Percentiles rank a stretch among this genome's conserved stretches.
These are phyloP conservation scores for Tephrocybe rancida DNA, from an alignment of 768 basidiomycete species.

Conservation along the genomic window DNA sequence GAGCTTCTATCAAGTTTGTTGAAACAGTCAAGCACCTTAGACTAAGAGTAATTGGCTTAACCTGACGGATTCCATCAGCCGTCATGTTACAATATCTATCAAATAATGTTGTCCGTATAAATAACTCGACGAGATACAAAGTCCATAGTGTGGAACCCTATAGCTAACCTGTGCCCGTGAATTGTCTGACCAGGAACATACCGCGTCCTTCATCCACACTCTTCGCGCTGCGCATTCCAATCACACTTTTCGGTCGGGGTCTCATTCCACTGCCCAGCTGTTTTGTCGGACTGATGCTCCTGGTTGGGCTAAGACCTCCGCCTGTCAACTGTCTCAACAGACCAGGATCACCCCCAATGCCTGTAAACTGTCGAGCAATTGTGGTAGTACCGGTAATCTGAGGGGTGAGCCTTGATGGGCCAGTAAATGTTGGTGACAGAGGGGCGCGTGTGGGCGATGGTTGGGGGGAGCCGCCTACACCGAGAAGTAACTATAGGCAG, in stretches of 20 bases:
- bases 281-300: slow-evolving; percentile 80
- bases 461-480: slow-evolving; percentile 49
- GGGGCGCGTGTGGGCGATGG: slow-evolving; percentile 56
- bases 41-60: too few species aligned
- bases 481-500: slow-evolving; percentile 53
- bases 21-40: too few species aligned
- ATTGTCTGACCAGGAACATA: slow-evolving; percentile 76
- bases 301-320: slow-evolving; percentile 65
- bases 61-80: too few species aligned
- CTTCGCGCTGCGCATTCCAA: slow-evolving; percentile 64
- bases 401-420: slow-evolving; percentile 42
- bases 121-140: not conserved
- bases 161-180: slow-evolving; percentile 57
- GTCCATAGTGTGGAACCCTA: not conserved
- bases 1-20: too few species aligned
- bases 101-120: too few species aligned
- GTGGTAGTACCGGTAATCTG: slow-evolving; percentile 75
- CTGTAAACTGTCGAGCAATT: slow-evolving; percentile 74
- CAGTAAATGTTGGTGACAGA: slow-evolving; percentile 47
- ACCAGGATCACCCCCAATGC: slow-evolving; percentile 38
- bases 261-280: slow-evolving; percentile 49
- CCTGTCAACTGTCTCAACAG: slow-evolving; percentile 65
- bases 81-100: too few species aligned
- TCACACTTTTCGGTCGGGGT: slow-evolving; percentile 78
- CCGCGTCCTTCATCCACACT: slow-evolving; percentile 72